Percentiles rank a stretch among this genome's conserved stretches.
phyloP scores from a whole-genome alignment of 371 early-diverging fungal species.

The Lichtheimia ornata region DNA sequence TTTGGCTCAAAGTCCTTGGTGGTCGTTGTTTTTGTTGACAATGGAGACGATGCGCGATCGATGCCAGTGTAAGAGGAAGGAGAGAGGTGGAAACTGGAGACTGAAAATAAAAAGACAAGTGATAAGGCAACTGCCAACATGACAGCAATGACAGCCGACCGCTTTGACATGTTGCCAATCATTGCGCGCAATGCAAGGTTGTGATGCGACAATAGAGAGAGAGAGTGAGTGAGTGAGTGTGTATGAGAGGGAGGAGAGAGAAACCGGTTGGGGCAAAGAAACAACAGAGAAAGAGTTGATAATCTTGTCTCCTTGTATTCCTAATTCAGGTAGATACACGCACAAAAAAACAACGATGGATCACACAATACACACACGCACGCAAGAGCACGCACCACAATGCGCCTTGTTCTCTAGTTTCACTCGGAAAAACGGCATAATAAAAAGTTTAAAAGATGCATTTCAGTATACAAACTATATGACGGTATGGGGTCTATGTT shows the following conservation, averaged over 20 bases:
- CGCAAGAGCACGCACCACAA: too few relatives aligned
- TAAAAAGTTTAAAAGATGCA: too few relatives aligned
- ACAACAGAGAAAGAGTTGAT: not conserved
- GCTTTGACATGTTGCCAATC: constrained; percentile 20
- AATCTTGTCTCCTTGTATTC: not conserved
- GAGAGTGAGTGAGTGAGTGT: not conserved
- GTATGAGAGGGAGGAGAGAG: not conserved
- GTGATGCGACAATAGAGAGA: not conserved
- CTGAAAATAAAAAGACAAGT: constrained; percentile 16
- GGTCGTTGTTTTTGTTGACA: not conserved
- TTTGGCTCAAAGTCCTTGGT: not conserved
- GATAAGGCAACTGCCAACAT: constrained; percentile 15
- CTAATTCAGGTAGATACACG: too few relatives aligned
- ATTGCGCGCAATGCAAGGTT: not conserved
- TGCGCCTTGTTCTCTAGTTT: too few relatives aligned
- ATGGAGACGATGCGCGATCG: not conserved
- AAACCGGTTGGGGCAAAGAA: not conserved
- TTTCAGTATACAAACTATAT: too few relatives aligned
- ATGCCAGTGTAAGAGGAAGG: not conserved
- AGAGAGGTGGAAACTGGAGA: constrained; percentile 13
- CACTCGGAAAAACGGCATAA: too few relatives aligned
- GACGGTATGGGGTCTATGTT: not conserved
- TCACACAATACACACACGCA: too few relatives aligned
- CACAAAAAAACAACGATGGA: too few relatives aligned
- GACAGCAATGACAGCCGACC: constrained; percentile 19